phyloP scores from a whole-genome alignment of 2,329 filamentous ascomycete genomes.

The Pyrenochaeta sp. region DNA sequence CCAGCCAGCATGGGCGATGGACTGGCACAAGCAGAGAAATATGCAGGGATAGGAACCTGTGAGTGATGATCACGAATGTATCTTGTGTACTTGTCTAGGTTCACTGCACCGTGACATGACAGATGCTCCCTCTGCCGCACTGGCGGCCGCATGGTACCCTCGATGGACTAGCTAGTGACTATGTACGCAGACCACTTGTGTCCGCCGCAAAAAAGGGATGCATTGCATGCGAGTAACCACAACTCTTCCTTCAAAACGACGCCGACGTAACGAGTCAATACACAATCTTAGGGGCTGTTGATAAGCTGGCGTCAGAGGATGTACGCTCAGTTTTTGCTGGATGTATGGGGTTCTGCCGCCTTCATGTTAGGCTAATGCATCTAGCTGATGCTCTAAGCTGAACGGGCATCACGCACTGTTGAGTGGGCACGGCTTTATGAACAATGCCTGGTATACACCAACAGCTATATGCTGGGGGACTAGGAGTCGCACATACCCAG shows the following conservation, averaged over 20 bases:
- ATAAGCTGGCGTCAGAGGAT: neutral
- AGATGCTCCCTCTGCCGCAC: neutral
- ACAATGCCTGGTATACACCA: too few relatives aligned
- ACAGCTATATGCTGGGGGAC: too few relatives aligned
- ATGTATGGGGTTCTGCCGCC: neutral
- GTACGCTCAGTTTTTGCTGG: neutral
- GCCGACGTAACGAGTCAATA: neutral
- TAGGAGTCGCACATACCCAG: too few relatives aligned
- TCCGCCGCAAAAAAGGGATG: conserved; percentile 1
- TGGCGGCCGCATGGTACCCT: neutral
- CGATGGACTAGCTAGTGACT: conserved; percentile 1
- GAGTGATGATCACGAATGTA: neutral
- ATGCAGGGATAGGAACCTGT: too few relatives aligned
- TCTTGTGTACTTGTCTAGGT: neutral
- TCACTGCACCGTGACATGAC: neutral
- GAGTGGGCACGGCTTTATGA: too few relatives aligned
- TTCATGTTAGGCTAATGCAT: neutral
- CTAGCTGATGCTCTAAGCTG: too few relatives aligned
- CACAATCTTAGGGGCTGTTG: neutral
- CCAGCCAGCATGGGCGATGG: neutral
- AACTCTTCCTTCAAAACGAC: neutral
- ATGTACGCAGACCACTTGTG: neutral
- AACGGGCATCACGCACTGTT: too few relatives aligned
- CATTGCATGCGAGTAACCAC: neutral
- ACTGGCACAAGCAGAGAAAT: neutral